Evolutionary conservation across 768 basidiomycete genomes (phyloP), one percentile per base, ranked within the genome.

Genomic region (Leucogyrophana mollusca): DNA sequence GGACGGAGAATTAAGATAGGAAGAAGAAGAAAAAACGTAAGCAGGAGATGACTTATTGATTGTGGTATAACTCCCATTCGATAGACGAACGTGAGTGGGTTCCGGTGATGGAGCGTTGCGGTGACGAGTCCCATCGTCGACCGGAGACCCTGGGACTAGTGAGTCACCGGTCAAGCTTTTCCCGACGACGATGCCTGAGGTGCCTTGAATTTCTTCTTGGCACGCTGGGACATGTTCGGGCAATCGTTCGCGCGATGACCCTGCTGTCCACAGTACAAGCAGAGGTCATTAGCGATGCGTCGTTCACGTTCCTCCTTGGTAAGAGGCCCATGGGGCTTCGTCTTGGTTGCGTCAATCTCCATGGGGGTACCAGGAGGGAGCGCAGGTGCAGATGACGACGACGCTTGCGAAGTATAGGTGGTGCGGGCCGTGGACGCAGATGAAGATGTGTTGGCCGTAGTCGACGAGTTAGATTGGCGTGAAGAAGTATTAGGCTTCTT

Each of bases 201-300:
- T n/a, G n/a, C n/a, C n/a, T n/a, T n/a, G n/a, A n/a, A n/a, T n/a
- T n/a, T n/a, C 34, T 47, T 48, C 49, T 55, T 60, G 17, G 46
- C 47, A 22, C 4, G 25, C 11, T 50, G 44, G 9, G 52, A 53
- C 55, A 52, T 59, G 42, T 56, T 60, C 9, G 46, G 56, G 54
- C 70, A 72, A 34, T 61, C 53, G 2, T 52, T 27, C 23, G 57
- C 56, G 2, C 40, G 34, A 46, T 73, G 70, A n/a, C n/a, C n/a
- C 13, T 58, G 56, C 34, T 56, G 39, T 4, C 67, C 64, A 39
- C 71, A 73, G 45, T 71, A 72, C 16, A 63, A 42, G 52, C 70
- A 73, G 3, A 73, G 58, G 17, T 54, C 53, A 1, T 64, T 35
- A 8, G 55, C 51, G n/a, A 40, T 27, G 23, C 58, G 60, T 13